Evolutionary conservation across 2,329 filamentous ascomycete species (phyloP).

Genomic region (Xylariaceae sp.): DNA sequence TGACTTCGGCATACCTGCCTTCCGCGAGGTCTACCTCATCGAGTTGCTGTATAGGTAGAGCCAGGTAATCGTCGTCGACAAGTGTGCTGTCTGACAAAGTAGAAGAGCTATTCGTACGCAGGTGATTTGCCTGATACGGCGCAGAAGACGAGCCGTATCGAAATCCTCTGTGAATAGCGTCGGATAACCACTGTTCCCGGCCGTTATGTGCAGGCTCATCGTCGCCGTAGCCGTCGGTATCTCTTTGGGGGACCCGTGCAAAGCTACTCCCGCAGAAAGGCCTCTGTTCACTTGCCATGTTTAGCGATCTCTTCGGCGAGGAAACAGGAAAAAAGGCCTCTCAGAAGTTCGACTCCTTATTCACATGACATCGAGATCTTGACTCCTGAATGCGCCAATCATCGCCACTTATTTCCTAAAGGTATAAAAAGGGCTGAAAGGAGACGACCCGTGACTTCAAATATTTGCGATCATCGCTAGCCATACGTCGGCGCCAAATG

Average conservation of each 20-base stretch:
- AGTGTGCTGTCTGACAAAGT: slow-evolving; percentile 24
- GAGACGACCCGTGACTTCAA: neutral
- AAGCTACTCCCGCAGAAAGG: slow-evolving; percentile 16
- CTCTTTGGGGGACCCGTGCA: slow-evolving; percentile 20
- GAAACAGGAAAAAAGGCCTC: neutral
- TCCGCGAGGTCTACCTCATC: slow-evolving; percentile 22
- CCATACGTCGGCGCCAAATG: neutral
- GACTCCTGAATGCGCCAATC: neutral
- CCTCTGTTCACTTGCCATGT: slow-evolving; percentile 11
- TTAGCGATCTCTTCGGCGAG: slow-evolving; percentile 12
- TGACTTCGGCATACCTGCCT: slow-evolving; percentile 17
- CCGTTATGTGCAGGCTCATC: neutral
- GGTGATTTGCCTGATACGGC: slow-evolving; percentile 2
- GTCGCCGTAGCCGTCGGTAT: slow-evolving; percentile 12
- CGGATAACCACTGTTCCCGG: slow-evolving; percentile 6
- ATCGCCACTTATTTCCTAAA: neutral
- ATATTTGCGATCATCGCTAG: neutral
- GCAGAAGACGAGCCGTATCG: slow-evolving; percentile 10
- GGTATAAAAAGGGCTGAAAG: neutral
- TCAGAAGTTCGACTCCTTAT: neutral
- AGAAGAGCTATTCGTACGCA: slow-evolving; percentile 18
- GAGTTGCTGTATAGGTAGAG: slow-evolving; percentile 20
- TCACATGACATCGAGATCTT: neutral
- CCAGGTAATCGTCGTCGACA: slow-evolving; percentile 21
- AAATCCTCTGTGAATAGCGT: slow-evolving; percentile 21